These are phyloP conservation scores for Aspergillus aculeatus DNA, from an alignment of 2,329 filamentous ascomycete species.

Conservation along the genomic window DNA sequence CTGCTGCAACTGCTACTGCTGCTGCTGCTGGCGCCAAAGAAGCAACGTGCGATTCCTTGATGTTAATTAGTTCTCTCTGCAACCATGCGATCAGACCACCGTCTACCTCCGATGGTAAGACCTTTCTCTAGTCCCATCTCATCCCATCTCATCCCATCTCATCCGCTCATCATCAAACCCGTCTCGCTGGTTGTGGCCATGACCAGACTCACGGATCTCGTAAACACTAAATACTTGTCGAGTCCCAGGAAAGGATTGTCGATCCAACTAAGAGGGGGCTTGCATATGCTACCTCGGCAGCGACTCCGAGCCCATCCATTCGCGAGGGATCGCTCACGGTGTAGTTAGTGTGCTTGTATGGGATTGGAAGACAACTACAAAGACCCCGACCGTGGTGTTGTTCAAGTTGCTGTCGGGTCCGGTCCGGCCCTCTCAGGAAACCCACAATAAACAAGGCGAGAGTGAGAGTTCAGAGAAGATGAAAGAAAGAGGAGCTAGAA, in stretches of 20 bases:
- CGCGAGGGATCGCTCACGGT: neutral
- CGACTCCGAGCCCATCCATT: slow-evolving; percentile 18
- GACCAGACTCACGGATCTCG: slow-evolving; percentile 3
- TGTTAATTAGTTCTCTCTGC: neutral
- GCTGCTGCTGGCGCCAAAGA: slow-evolving; percentile 6
- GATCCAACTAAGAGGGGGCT: slow-evolving; percentile 21
- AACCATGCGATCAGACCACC: slow-evolving; percentile 5
- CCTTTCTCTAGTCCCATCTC: slow-evolving; percentile 2
- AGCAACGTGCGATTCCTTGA: slow-evolving; percentile 13
- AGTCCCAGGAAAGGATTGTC: slow-evolving; percentile 11
- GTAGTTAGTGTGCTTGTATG: neutral
- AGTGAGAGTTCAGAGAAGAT: neutral
- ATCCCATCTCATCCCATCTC: neutral
- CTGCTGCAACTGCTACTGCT: neutral
- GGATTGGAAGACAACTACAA: neutral
- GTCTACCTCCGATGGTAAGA: slow-evolving; percentile 1
- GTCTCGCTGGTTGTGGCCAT: neutral
- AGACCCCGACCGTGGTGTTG: neutral
- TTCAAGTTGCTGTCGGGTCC: neutral
- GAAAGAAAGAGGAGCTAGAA: neutral
- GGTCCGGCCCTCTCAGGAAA: neutral
- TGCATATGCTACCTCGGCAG: slow-evolving; percentile 25
- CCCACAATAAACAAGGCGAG: neutral
- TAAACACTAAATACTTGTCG: neutral
- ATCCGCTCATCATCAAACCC: neutral